A percentile compares a stretch with the other conserved stretches of the same genome.
These are phyloP conservation scores for Amaranthus tricolor DNA, from an alignment of 179 eudicot genomes.

Conservation along the genomic window DNA sequence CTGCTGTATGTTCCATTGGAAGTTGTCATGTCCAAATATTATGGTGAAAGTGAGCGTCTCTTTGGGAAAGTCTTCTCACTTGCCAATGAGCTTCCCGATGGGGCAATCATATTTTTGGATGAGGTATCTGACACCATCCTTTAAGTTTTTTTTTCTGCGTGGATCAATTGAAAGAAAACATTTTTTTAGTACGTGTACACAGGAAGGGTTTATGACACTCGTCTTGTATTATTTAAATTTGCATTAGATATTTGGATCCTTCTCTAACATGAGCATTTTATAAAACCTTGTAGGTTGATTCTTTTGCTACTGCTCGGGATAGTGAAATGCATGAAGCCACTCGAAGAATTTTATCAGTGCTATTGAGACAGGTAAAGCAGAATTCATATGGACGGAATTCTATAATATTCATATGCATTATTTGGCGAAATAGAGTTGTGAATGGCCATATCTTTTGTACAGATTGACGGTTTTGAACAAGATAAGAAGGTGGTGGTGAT, in stretches of 20 bases:
- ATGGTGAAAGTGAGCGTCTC: slow-evolving; percentile 94
- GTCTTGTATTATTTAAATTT: not conserved
- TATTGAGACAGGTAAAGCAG: slow-evolving; percentile 76
- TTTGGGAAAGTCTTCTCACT: slow-evolving; percentile 89
- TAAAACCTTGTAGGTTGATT: slow-evolving; percentile 68
- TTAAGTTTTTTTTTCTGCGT: slow-evolving; percentile 8
- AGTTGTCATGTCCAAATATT: slow-evolving; percentile 86
- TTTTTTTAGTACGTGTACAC: not conserved
- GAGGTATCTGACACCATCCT: slow-evolving; percentile 52
- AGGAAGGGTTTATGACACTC: no score
- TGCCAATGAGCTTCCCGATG: slow-evolving; percentile 88
- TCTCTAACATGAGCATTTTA: not conserved
- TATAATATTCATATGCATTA: not conserved
- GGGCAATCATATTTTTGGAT: slow-evolving; percentile 91
- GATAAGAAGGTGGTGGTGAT: slow-evolving; percentile 92
- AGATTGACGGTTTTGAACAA: slow-evolving; percentile 99
- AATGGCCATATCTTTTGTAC: slow-evolving; percentile 24
- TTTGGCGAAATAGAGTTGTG: not conserved
- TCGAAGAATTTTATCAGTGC: slow-evolving; percentile 77
- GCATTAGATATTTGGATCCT: not conserved
- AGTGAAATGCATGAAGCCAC: slow-evolving; percentile 97
- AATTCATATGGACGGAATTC: not conserved
- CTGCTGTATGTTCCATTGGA: slow-evolving; percentile 91
- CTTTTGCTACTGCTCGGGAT: slow-evolving; percentile 94
- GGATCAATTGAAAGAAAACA: not conserved